Evolutionary conservation across 805 yeast genomes (phyloP), one percentile per base, ranked within the genome.

Genomic region (Alloascoidea hylecoeti): DNA sequence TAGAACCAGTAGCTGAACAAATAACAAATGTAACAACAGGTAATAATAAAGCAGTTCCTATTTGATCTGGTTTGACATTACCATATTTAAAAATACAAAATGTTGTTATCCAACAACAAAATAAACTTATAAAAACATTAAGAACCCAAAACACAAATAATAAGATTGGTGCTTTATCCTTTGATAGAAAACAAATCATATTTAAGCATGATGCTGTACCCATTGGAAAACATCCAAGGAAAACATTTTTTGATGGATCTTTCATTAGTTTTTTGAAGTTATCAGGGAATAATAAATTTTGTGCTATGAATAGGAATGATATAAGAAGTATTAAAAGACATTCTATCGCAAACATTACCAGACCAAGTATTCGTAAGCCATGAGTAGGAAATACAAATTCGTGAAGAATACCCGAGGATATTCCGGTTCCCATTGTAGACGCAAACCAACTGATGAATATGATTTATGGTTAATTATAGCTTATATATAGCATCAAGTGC

Each of bases 1-100:
- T 42, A 1, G 75, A 73, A 2, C 94, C 92, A n/a, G 73, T 61
- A 0, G 94, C 70, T 0, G 86, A 66, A 3, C 75, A 71, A 40
- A 86, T 95, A 1, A 84, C 81, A 18, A 82, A 56, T 1, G 95
- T 70, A 15, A 86, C 89, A n/a, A 82, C 67, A 0, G 94, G 92
- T 38, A 86, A 58, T 16, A 86, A 53, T 2, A 80, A 54, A 2
- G 78, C 65, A 16, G 83, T 68, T 46, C 70, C 70, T 35, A 84
- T 49, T 17, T 62, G 53, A 4, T 59, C 56, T 0, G 54, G 45
- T n/a, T 61, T 51, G 12, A 60, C 39, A 17, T 49, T 46, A 47
- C 55, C 45, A 43, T 51, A 46, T 49, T 62, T 46, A 55, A 62
- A 57, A 51, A 75, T 64, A 27, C 72, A 48, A 45, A 66, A 71